Percentiles rank a stretch among this genome's conserved stretches.
Conservation (phyloP, 1,284 basidiomycete genomes). For the Inonotus hispidus region DNA sequence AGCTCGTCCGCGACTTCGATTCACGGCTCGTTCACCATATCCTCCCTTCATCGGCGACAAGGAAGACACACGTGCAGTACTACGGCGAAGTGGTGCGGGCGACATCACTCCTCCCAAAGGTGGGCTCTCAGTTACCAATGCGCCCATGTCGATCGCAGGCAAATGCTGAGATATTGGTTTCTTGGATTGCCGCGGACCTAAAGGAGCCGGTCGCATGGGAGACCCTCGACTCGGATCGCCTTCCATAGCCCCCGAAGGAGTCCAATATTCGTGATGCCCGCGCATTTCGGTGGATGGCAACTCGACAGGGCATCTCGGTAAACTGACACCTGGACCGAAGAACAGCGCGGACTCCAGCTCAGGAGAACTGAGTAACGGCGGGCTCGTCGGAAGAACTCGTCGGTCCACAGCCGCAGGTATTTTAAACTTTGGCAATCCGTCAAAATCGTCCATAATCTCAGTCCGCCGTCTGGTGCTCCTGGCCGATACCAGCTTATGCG, state of each 20-base stretch:
- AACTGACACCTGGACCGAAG: slow-evolving; percentile 2
- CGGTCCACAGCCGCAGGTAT: background rate
- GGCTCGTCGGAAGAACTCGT: slow-evolving; percentile 12
- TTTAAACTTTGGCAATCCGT: background rate
- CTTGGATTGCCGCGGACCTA: slow-evolving; percentile 9
- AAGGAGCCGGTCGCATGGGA: background rate
- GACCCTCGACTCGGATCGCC: background rate
- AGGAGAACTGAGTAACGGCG: slow-evolving; percentile 10
- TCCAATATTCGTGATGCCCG: background rate
- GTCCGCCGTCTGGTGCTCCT: background rate
- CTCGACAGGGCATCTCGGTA: background rate
- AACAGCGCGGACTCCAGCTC: slow-evolving; percentile 13
- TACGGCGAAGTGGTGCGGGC: background rate
- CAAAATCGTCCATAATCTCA: background rate
- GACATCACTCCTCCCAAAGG: background rate
- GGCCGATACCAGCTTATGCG: background rate
- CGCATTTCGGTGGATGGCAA: background rate
- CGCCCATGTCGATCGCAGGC: background rate
- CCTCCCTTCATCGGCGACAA: slow-evolving; percentile 3
- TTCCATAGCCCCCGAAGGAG: background rate
- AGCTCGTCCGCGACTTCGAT: background rate
- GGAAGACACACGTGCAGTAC: background rate
- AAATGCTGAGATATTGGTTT: slow-evolving; percentile 1
- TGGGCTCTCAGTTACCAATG: background rate
- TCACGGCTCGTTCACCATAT: background rate